Evolutionary conservation across 306 rosid species (phyloP).

Genomic region (Gastrolobium villosum): DNA sequence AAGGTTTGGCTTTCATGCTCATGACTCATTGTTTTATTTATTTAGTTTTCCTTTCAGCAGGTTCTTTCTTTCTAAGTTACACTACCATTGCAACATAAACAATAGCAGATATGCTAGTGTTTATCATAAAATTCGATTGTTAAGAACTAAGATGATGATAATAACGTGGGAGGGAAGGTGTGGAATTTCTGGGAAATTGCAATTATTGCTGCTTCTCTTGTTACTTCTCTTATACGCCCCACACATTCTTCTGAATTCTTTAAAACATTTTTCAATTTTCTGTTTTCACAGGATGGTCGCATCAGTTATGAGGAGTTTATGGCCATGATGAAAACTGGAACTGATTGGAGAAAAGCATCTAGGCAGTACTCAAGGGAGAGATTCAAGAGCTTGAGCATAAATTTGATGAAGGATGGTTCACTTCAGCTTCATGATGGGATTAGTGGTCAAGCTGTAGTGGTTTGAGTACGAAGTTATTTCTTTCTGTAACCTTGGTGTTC

Average conservation of each 20-base stretch:
- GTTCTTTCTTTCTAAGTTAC: constrained; percentile 14
- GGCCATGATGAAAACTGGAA: constrained; percentile 99
- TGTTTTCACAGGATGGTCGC: constrained; percentile 75
- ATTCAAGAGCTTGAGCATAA: constrained; percentile 97
- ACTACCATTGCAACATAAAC: constrained; percentile 7
- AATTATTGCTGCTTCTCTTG: constrained; percentile 6
- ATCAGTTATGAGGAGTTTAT: constrained; percentile 95
- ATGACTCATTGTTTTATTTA: constrained; percentile 27
- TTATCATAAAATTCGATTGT: constrained; percentile 11
- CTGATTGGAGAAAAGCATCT: constrained; percentile 99
- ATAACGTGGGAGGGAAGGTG: constrained; percentile 13
- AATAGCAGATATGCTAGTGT: constrained; percentile 29
- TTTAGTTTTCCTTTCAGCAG: background rate
- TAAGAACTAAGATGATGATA: background rate
- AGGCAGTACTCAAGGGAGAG: constrained; percentile 98
- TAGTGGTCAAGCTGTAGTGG: constrained; percentile 85
- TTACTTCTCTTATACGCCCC: background rate
- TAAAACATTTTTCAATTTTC: constrained; percentile 9
- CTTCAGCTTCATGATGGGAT: constrained; percentile 91
- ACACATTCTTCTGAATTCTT: background rate
- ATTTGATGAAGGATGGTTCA: constrained; percentile 97
- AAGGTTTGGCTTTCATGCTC: constrained; percentile 71
- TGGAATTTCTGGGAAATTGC: background rate
- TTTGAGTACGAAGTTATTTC: constrained; percentile 56
- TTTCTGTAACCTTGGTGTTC: constrained; percentile 50